A percentile compares a stretch with the other conserved stretches of the same genome.
Evolutionary conservation across 371 early-diverging fungal species (phyloP).

Genomic region (Smittium culicis): DNA sequence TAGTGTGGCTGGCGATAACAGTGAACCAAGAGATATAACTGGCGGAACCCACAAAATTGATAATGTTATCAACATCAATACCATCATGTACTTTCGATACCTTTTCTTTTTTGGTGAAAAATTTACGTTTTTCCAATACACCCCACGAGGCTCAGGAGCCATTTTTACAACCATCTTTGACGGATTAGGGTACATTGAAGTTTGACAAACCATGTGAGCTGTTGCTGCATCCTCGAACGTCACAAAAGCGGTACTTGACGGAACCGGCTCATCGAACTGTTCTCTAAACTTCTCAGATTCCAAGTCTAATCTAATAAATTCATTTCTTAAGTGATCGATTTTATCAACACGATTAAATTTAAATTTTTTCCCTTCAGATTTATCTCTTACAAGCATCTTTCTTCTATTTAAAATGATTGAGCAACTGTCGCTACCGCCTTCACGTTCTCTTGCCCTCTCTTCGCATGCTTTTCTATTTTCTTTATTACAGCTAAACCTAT

Average conservation of each 20-base stretch:
- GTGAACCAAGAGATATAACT: constrained; percentile 24
- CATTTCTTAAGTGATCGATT: constrained; percentile 45
- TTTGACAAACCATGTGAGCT: constrained; percentile 46
- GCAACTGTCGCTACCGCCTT: neutral
- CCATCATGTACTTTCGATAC: constrained; percentile 15
- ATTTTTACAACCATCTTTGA: constrained; percentile 50
- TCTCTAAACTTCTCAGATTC: constrained; percentile 41
- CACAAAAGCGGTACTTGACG: constrained; percentile 46
- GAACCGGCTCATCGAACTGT: constrained; percentile 29
- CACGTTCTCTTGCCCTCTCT: neutral
- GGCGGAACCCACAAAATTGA: constrained; percentile 31
- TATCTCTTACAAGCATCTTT: neutral
- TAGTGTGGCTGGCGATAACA: constrained; percentile 26
- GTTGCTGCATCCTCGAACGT: constrained; percentile 58
- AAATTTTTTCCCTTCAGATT: neutral
- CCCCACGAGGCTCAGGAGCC: constrained; percentile 86
- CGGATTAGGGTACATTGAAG: constrained; percentile 43
- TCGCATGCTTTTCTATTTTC: neutral
- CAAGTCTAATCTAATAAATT: constrained; percentile 46
- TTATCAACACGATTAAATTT: constrained; percentile 42
- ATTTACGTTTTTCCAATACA: constrained; percentile 73
- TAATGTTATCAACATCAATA: constrained; percentile 21
- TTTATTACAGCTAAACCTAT: neutral
- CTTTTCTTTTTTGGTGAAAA: constrained; percentile 21
- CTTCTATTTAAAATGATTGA: neutral